Evolutionary conservation across 2,329 filamentous ascomycete species (phyloP).

Genomic region (Fusarium devonianum): DNA sequence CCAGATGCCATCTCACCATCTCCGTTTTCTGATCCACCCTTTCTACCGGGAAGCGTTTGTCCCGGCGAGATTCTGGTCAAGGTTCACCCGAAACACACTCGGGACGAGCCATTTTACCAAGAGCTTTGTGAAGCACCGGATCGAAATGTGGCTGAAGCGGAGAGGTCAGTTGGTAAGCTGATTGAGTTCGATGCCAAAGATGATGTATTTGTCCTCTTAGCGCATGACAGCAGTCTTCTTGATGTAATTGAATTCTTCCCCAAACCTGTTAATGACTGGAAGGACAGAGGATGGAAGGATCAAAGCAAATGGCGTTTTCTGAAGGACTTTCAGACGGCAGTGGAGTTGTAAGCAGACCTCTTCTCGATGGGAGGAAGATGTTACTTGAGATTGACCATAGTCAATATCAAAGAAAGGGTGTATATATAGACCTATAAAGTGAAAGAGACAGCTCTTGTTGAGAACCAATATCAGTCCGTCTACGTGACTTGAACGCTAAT

Average conservation of each 20-base stretch:
- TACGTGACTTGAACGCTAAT: too few relatives aligned
- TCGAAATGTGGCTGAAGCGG: constrained; percentile 1
- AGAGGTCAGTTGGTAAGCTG: constrained; percentile 1
- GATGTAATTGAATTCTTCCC: constrained; percentile 9
- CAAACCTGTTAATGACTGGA: constrained; percentile 2
- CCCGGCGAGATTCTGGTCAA: not conserved
- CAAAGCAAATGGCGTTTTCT: constrained; percentile 2
- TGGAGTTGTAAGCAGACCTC: not conserved
- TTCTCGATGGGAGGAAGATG: too few relatives aligned
- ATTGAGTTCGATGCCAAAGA: constrained; percentile 2
- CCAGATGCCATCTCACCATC: not conserved
- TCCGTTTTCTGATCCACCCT: constrained; percentile 1
- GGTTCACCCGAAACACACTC: not conserved
- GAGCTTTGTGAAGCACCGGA: not conserved
- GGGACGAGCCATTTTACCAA: constrained; percentile 2
- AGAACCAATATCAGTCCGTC: too few relatives aligned
- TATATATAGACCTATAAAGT: too few relatives aligned
- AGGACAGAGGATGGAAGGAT: constrained; percentile 7
- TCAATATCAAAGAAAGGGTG: too few relatives aligned
- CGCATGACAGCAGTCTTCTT: constrained; percentile 3
- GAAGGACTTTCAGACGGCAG: not conserved
- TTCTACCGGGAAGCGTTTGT: not conserved
- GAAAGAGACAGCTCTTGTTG: too few relatives aligned
- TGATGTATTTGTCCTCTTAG: constrained; percentile 4
- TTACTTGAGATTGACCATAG: too few relatives aligned